Evolutionary conservation across 768 basidiomycete genomes (phyloP).

Genomic region (Solioccasus polychromus): DNA sequence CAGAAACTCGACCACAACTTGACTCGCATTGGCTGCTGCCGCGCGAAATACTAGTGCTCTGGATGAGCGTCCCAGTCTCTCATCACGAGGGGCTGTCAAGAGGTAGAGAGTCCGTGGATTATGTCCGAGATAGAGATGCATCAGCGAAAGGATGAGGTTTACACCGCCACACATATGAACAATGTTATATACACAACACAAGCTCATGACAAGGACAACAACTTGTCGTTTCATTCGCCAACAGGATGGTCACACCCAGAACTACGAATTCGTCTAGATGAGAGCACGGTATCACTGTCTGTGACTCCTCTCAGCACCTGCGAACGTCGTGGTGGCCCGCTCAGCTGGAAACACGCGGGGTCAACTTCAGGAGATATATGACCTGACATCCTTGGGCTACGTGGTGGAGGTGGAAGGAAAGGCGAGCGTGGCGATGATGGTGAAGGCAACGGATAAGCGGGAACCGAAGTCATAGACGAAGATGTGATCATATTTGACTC

Average conservation of each 20-base stretch:
- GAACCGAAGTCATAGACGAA: conserved; percentile 25
- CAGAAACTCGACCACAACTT: conserved; percentile 86
- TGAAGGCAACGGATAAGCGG: conserved; percentile 23
- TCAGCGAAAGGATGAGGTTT: conserved; percentile 25
- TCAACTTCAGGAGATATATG: conserved; percentile 30
- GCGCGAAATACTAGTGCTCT: conserved; percentile 73
- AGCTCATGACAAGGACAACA: not conserved
- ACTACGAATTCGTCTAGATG: conserved; percentile 17
- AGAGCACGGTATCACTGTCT: conserved; percentile 21
- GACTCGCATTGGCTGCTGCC: conserved; percentile 46
- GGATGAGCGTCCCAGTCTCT: conserved; percentile 54
- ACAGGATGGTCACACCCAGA: conserved; percentile 3
- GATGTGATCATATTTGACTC: conserved; percentile 72
- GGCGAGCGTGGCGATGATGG: conserved; percentile 20
- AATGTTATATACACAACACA: conserved; percentile 1
- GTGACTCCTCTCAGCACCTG: conserved; percentile 4
- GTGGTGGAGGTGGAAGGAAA: conserved; percentile 26
- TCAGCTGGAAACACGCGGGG: conserved; percentile 26
- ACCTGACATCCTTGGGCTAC: conserved; percentile 12
- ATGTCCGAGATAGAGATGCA: conserved; percentile 74
- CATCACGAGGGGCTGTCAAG: conserved; percentile 66
- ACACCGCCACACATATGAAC: not conserved
- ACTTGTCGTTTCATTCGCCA: conserved; percentile 10
- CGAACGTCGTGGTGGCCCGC: conserved; percentile 42
- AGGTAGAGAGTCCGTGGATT: conserved; percentile 72